Evolutionary conservation across 495 filamentous ascomycete genomes (phyloP).

Genomic region (Neurospora sp.): DNA sequence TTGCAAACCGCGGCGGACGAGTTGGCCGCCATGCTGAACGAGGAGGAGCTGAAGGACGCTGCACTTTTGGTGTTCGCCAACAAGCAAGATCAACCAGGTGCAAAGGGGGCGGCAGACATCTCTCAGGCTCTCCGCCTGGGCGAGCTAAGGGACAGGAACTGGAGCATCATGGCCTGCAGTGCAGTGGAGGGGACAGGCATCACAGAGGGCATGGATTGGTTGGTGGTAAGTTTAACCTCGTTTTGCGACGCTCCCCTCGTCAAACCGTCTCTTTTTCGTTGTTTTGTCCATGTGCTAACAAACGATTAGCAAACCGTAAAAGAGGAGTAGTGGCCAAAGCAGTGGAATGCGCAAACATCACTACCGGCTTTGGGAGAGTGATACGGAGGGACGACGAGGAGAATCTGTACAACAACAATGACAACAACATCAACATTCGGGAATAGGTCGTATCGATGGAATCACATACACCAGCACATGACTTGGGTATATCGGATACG

Average conservation of each 20-base stretch:
- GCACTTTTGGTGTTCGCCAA: conserved; percentile 93
- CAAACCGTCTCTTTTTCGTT: too few relatives aligned
- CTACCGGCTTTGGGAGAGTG: neutral
- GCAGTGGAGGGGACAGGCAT: conserved; percentile 93
- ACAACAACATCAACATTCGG: conserved; percentile 10
- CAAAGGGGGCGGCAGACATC: conserved; percentile 93
- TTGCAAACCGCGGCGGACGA: conserved; percentile 87
- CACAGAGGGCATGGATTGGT: conserved; percentile 96
- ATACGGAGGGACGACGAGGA: conserved; percentile 3
- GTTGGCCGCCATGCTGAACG: conserved; percentile 87
- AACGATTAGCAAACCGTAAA: conserved; percentile 36
- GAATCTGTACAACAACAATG: conserved; percentile 18
- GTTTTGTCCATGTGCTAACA: conserved; percentile 7
- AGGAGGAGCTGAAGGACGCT: conserved; percentile 91
- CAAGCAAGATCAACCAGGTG: conserved; percentile 97
- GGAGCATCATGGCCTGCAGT: conserved; percentile 96
- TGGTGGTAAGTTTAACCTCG: conserved; percentile 65
- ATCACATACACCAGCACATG: conserved; percentile 8
- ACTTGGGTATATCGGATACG: conserved; percentile 18
- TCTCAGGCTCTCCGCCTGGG: conserved; percentile 83
- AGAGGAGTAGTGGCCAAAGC: conserved; percentile 26
- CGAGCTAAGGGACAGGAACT: conserved; percentile 89
- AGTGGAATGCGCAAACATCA: neutral
- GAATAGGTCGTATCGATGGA: neutral
- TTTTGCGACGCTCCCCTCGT: neutral